A percentile compares a stretch with the other conserved stretches of the same genome.
phyloP scores from a whole-genome alignment of 768 basidiomycete genomes.

The Mycena epipterygia region DNA sequence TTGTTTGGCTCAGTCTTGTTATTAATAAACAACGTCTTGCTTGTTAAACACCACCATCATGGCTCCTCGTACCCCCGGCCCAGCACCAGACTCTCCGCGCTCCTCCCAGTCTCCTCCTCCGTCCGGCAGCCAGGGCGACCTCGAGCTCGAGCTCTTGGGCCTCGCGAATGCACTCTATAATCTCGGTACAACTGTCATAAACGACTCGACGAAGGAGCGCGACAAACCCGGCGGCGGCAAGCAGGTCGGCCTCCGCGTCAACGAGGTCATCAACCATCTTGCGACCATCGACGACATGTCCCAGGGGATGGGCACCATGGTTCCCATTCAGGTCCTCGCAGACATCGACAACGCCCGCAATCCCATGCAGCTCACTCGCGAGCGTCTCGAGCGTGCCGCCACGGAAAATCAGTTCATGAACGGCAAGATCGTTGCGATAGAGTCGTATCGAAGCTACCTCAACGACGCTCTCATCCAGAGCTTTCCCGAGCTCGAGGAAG shows the following conservation, averaged over 20 bases:
- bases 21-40: not conserved
- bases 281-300: slow-evolving; percentile 77
- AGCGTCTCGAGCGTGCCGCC: slow-evolving; percentile 84
- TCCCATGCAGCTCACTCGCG: slow-evolving; percentile 86
- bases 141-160: slow-evolving; percentile 82
- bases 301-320: slow-evolving; percentile 69
- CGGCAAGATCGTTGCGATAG: slow-evolving; percentile 85
- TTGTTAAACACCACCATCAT: not conserved
- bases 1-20: not conserved
- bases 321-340: slow-evolving; percentile 80
- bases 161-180: slow-evolving; percentile 86
- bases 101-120: slow-evolving; percentile 83
- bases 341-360: slow-evolving; percentile 88
- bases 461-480: slow-evolving; percentile 79
- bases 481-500: slow-evolving; percentile 74
- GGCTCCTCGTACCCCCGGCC: not conserved
- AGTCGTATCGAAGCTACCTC: slow-evolving; percentile 79
- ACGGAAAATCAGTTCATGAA: slow-evolving; percentile 95
- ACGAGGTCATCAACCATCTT: slow-evolving; percentile 81
- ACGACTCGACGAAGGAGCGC: slow-evolving; percentile 85
- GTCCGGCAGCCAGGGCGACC: slow-evolving; percentile 75
- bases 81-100: slow-evolving; percentile 76
- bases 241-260: slow-evolving; percentile 83
- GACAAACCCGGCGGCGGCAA: slow-evolving; percentile 80
- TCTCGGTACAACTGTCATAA: slow-evolving; percentile 86